These are phyloP conservation scores for Marasmius fiardii DNA, from an alignment of 1,284 basidiomycete species.

Conservation along the genomic window DNA sequence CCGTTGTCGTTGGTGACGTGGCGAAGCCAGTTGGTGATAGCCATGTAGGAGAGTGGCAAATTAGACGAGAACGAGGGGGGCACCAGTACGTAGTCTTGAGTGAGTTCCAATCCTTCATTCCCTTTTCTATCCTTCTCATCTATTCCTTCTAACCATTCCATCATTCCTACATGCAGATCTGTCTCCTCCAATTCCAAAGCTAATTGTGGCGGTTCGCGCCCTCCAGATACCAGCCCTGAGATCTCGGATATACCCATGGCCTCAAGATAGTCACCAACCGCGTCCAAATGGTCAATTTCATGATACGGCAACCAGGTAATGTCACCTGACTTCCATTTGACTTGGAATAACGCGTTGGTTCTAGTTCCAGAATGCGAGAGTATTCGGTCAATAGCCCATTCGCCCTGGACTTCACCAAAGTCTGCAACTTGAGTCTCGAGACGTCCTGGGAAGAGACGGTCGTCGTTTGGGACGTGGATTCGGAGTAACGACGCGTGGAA, in stretches of 20 bases:
- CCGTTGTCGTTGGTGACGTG: background rate
- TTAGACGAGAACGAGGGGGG: background rate
- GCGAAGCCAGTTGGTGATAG: background rate
- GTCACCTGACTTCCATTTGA: constrained; percentile 24
- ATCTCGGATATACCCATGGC: constrained; percentile 1
- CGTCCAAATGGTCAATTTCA: constrained; percentile 12
- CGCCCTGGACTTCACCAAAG: constrained; percentile 12
- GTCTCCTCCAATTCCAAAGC: background rate
- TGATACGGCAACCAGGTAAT: constrained; percentile 20
- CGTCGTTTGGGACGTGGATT: constrained; percentile 26
- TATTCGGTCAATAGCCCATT: constrained; percentile 20
- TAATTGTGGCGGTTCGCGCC: background rate
- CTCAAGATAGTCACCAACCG: constrained; percentile 18
- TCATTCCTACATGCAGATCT: background rate
- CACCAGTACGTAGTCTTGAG: background rate
- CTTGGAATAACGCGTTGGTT: constrained; percentile 15
- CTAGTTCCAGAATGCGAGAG: constrained; percentile 18
- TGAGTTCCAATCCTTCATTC: background rate
- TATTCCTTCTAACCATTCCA: constrained; percentile 1
- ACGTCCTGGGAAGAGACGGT: constrained; percentile 22
- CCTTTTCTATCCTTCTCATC: background rate
- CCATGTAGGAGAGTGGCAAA: background rate
- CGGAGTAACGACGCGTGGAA: constrained; percentile 26
- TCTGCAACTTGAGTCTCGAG: constrained; percentile 14
- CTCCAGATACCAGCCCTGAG: background rate